These are phyloP conservation scores for Erodium trifolium DNA, from an alignment of 441 rosid genomes.

Conservation along the genomic window DNA sequence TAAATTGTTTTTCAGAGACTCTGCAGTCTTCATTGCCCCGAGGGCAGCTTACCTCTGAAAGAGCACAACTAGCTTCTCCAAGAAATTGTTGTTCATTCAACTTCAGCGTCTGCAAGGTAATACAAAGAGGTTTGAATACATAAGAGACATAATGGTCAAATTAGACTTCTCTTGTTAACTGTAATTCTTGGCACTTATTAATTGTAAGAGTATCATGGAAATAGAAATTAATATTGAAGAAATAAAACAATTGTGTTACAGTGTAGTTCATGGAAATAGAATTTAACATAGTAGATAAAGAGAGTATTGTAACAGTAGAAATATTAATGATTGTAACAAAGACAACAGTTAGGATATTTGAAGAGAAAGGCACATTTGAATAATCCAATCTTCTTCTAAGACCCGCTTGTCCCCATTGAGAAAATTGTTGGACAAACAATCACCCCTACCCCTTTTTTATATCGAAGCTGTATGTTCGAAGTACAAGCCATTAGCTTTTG, in stretches of 20 bases:
- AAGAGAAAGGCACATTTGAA: neutral
- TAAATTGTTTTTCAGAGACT: neutral
- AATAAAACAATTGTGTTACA: neutral
- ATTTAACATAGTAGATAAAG: neutral
- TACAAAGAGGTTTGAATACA: slow-evolving; percentile 10
- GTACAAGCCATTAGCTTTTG: too few species aligned
- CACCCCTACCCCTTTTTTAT: too few species aligned
- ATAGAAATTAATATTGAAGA: neutral
- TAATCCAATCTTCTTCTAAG: neutral
- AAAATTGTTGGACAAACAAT: neutral
- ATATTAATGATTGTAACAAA: neutral
- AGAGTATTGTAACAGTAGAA: neutral
- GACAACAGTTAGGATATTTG: neutral
- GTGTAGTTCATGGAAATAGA: neutral
- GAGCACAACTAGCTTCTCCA: slow-evolving; percentile 71
- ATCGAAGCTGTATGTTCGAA: neutral
- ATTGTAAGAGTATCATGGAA: neutral
- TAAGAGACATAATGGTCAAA: neutral
- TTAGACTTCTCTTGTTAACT: neutral
- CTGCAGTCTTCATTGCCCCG: neutral
- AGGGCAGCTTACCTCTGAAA: slow-evolving; percentile 49
- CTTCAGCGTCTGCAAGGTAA: slow-evolving; percentile 44
- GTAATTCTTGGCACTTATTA: neutral
- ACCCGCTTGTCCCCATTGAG: neutral
- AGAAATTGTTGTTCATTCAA: slow-evolving; percentile 66